Percentiles rank a stretch among this genome's conserved stretches.
Evolutionary conservation across 257 asterid species (phyloP).

Genomic region (Solanum ossicruentum): DNA sequence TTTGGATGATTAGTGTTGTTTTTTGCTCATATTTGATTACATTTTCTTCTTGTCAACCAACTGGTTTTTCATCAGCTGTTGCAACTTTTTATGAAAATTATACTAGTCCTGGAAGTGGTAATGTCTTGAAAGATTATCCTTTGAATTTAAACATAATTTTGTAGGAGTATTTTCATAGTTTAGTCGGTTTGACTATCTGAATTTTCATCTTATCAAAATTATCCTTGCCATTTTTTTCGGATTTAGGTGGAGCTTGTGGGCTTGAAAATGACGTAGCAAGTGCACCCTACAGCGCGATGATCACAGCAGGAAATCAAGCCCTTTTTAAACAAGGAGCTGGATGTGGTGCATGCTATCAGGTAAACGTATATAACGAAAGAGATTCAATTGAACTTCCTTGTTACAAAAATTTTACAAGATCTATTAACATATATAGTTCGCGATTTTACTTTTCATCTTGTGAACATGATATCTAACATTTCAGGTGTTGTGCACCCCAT

Average conservation of each 20-base stretch:
- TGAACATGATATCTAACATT: too few species aligned
- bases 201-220: neutral
- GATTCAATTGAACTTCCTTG: too few species aligned
- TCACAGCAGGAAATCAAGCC: neutral
- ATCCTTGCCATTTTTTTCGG: too few species aligned
- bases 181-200: neutral
- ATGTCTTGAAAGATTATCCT: neutral
- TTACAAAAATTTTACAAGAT: too few species aligned
- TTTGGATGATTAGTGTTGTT: neutral
- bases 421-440: too few species aligned
- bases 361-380: neutral
- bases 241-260: conserved; percentile 1
- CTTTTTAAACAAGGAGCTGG: neutral
- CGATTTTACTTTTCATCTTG: too few species aligned
- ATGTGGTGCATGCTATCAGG: conserved; percentile 2
- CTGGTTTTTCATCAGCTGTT: neutral
- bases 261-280: neutral
- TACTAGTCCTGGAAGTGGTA: neutral
- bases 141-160: neutral
- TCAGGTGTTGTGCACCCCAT: neutral
- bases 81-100: neutral
- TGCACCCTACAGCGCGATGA: neutral
- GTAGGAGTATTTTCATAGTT: neutral
- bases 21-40: neutral
- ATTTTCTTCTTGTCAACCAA: neutral